Evolutionary conservation across 345 rosid species (phyloP).

Genomic region (Gossypium stocksii): DNA sequence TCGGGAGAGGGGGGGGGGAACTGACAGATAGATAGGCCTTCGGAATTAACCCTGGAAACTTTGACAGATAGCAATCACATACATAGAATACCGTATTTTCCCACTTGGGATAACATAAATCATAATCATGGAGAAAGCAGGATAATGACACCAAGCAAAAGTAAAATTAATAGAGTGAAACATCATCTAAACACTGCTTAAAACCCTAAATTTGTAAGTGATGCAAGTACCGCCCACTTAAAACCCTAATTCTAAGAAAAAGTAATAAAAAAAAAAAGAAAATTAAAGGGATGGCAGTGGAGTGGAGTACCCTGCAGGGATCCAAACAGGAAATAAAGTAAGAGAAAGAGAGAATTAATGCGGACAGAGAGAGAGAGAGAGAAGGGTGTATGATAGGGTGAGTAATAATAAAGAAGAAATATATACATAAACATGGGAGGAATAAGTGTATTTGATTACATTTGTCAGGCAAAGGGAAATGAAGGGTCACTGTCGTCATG

Average conservation of each 20-base stretch:
- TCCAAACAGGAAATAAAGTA: not conserved
- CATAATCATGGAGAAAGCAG: not conserved
- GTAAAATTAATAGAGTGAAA: not conserved
- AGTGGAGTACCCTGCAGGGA: not conserved
- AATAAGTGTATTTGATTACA: not conserved
- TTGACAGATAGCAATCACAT: not conserved
- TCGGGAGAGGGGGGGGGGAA: not conserved
- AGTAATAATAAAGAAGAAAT: not conserved
- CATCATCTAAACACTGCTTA: not conserved
- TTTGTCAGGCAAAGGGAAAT: slow-evolving; percentile 19
- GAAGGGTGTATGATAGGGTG: not conserved
- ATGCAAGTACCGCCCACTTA: not conserved
- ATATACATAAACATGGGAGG: slow-evolving; percentile 5
- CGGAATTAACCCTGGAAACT: slow-evolving; percentile 1
- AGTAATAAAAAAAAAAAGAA: not conserved
- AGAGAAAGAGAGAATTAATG: not conserved
- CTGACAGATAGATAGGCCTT: not conserved
- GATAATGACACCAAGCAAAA: not conserved
- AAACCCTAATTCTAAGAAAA: slow-evolving; percentile 4
- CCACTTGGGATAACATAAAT: not conserved
- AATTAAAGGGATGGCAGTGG: not conserved
- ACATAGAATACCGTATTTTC: not conserved
- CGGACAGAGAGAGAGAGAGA: slow-evolving; percentile 13
- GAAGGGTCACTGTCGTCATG: slow-evolving; percentile 59
- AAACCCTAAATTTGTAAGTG: slow-evolving; percentile 9